These are phyloP conservation scores for Clavispora fructus DNA, from an alignment of 805 yeast species.

Conservation along the genomic window DNA sequence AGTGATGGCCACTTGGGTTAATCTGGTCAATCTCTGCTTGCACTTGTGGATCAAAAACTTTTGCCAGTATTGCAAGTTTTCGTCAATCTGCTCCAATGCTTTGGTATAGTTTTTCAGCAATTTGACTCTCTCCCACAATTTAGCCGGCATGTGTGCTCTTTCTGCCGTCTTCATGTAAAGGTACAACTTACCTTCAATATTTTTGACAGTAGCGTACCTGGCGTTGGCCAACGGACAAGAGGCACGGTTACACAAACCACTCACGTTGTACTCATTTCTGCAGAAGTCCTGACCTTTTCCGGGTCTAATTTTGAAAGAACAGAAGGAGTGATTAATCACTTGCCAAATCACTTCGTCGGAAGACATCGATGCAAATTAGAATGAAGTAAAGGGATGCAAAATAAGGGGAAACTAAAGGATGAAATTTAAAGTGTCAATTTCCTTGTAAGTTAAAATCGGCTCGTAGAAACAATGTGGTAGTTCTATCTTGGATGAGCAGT, in stretches of 20 bases:
- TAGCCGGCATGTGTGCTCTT: constrained; percentile 92
- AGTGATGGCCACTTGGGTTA: constrained; percentile 92
- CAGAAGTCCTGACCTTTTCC: constrained; percentile 89
- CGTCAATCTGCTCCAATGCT: constrained; percentile 86
- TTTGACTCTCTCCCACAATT: constrained; percentile 91
- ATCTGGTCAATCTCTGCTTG: constrained; percentile 90
- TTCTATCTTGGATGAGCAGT: not conserved
- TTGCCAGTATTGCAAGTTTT: constrained; percentile 87
- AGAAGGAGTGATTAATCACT: constrained; percentile 90
- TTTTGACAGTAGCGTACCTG: constrained; percentile 81
- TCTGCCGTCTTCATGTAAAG: constrained; percentile 96
- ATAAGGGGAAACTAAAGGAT: not conserved
- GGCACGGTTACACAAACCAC: constrained; percentile 88
- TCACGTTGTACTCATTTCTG: constrained; percentile 91
- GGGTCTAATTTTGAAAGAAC: constrained; percentile 89
- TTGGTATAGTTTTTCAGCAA: constrained; percentile 82
- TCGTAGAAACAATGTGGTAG: not conserved
- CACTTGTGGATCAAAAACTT: constrained; percentile 86
- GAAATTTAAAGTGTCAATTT: not conserved
- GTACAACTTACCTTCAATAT: constrained; percentile 71
- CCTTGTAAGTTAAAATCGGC: not conserved
- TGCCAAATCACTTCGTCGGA: constrained; percentile 90
- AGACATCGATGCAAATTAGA: constrained; percentile 30
- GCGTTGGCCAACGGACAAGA: constrained; percentile 97
- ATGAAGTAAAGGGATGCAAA: not conserved